Conservation (phyloP, 1,284 basidiomycete genomes). For the Apiotrichum akiyoshidainum region DNA sequence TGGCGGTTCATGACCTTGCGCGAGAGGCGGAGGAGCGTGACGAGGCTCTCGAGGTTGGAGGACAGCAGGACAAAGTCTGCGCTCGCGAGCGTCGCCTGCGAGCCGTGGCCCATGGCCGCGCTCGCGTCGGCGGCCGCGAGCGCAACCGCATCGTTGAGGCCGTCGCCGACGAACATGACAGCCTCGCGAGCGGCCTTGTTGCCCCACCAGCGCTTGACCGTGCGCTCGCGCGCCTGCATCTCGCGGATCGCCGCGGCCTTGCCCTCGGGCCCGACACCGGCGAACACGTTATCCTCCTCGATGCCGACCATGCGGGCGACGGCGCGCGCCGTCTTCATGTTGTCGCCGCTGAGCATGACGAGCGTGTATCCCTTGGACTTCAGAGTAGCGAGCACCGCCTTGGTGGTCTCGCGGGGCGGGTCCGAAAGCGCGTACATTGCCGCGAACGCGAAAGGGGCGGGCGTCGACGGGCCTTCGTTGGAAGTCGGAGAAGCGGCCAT, state of each 20-base stretch:
- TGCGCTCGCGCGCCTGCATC: conserved; percentile 11
- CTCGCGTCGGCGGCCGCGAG: conserved; percentile 91
- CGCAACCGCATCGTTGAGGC: conserved; percentile 97
- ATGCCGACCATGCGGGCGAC: conserved; percentile 85
- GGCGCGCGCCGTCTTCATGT: conserved; percentile 73
- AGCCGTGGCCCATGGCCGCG: conserved; percentile 93
- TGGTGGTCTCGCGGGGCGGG: conserved; percentile 74
- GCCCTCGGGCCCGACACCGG: conserved; percentile 86
- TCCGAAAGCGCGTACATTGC: conserved; percentile 70
- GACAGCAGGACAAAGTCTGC: conserved; percentile 97
- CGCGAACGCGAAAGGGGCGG: conserved; percentile 7
- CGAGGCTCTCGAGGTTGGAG: conserved; percentile 89
- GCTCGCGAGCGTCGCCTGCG: conserved; percentile 94
- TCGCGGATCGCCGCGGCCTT: conserved; percentile 58
- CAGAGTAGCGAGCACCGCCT: conserved; percentile 71
- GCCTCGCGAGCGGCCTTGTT: conserved; percentile 55
- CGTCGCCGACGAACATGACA: conserved; percentile 96
- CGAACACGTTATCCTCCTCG: conserved; percentile 70
- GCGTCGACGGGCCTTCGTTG: conserved; percentile 50
- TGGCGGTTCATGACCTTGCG: conserved; percentile 86
- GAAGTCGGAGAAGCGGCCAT: conserved; percentile 53
- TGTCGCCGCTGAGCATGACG: conserved; percentile 87
- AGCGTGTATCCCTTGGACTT: conserved; percentile 83
- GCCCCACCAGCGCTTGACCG: conserved; percentile 33
- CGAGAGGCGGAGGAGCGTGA: conserved; percentile 87